These are phyloP conservation scores for Ophiostoma tasmaniense DNA, from an alignment of 2,329 filamentous ascomycete species.

Conservation along the genomic window DNA sequence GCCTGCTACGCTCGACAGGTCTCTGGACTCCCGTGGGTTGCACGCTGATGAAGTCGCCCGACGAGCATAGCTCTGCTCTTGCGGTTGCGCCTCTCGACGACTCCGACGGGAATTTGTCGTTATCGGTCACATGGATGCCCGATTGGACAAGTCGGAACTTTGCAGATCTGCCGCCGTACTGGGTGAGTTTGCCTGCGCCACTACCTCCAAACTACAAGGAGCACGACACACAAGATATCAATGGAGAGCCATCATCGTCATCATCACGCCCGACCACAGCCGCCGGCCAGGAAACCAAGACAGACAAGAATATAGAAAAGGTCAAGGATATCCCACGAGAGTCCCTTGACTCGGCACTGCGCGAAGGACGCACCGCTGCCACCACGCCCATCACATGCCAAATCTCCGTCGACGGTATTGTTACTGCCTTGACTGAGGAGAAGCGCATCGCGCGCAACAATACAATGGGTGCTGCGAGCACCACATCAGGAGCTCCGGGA, in stretches of 20 bases:
- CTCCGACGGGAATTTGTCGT: constrained; percentile 51
- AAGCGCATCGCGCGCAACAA: constrained; percentile 16
- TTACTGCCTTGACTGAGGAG: constrained; percentile 37
- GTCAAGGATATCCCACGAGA: not conserved
- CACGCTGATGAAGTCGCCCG: constrained; percentile 45
- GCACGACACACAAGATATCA: constrained; percentile 1
- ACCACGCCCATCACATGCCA: constrained; percentile 37
- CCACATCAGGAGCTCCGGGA: not conserved
- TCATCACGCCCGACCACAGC: constrained; percentile 9
- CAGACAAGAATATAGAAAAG: constrained; percentile 18
- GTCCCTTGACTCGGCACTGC: constrained; percentile 28
- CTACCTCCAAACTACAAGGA: constrained; percentile 8
- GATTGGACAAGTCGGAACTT: constrained; percentile 46
- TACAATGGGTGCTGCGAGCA: constrained; percentile 16
- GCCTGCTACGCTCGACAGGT: constrained; percentile 46
- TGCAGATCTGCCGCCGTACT: constrained; percentile 49
- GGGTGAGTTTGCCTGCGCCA: constrained; percentile 41
- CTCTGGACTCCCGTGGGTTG: constrained; percentile 55
- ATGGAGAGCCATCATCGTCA: not conserved
- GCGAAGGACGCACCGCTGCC: constrained; percentile 21
- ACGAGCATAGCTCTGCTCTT: constrained; percentile 41
- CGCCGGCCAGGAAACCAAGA: not conserved
- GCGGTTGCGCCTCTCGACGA: constrained; percentile 49
- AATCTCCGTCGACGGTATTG: constrained; percentile 39
- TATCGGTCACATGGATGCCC: constrained; percentile 48